Percentiles rank a stretch among this genome's conserved stretches.
phyloP scores from a whole-genome alignment of 179 eudicot species.

The Silene vulgaris region DNA sequence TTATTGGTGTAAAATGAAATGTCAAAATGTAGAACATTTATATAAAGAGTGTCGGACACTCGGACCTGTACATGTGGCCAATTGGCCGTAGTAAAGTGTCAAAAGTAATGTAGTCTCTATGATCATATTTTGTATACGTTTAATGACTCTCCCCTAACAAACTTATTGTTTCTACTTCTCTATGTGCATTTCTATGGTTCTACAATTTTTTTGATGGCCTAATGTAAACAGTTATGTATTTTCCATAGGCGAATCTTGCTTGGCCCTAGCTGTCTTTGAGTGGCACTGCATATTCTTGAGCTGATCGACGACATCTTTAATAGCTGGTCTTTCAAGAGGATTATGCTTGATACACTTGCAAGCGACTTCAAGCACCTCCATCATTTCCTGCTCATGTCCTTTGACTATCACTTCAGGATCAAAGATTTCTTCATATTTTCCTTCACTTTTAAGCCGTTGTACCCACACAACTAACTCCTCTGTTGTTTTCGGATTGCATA shows the following conservation, averaged over 20 bases:
- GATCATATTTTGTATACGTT: neutral
- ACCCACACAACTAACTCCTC: slow-evolving; percentile 75
- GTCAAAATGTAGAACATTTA: neutral
- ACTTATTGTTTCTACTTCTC: neutral
- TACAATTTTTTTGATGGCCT: neutral
- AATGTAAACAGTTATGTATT: slow-evolving; percentile 19
- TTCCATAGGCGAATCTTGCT: slow-evolving; percentile 20
- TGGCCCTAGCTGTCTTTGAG: slow-evolving; percentile 26
- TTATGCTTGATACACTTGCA: slow-evolving; percentile 60
- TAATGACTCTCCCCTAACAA: neutral
- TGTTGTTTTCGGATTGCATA: slow-evolving; percentile 53
- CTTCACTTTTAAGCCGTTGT: slow-evolving; percentile 55
- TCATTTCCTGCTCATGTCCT: slow-evolving; percentile 68
- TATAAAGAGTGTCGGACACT: neutral
- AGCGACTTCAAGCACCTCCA: slow-evolving; percentile 66
- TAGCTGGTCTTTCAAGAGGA: slow-evolving; percentile 70
- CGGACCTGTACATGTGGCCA: neutral
- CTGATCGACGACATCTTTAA: slow-evolving; percentile 66
- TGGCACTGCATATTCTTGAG: slow-evolving; percentile 41
- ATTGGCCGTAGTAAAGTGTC: too few species aligned
- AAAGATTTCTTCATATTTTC: slow-evolving; percentile 54
- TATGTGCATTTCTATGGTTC: neutral
- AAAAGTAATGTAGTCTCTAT: neutral
- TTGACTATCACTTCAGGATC: slow-evolving; percentile 54
- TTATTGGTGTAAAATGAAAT: neutral